Conservation (phyloP, 352 stramenopile species). For the Globisporangium perplexum region DNA sequence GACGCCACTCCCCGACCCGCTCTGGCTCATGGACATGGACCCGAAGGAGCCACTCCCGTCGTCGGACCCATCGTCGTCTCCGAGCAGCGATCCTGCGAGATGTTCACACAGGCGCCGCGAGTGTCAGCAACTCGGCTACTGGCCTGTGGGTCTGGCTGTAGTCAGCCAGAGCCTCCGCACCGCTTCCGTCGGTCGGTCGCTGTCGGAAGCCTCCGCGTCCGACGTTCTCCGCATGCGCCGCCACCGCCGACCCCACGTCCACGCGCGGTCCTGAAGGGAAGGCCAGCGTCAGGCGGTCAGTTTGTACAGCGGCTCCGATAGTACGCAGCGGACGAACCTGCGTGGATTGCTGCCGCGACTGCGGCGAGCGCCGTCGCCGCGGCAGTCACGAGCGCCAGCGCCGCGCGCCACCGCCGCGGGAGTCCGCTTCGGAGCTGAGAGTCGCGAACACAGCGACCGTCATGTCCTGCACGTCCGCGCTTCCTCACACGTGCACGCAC, state of each 20-base stretch:
- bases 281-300: no score
- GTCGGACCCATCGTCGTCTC: not conserved
- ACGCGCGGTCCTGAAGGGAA: not conserved
- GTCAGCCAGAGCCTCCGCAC: not conserved
- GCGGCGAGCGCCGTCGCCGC: slow-evolving; percentile 9
- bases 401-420: slow-evolving; percentile 6
- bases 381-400: not conserved
- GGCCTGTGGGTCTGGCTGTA: no score
- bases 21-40: slow-evolving; percentile 2
- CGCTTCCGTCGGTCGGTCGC: slow-evolving; percentile 7
- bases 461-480: no score
- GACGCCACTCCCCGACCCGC: not conserved
- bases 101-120: not conserved
- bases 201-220: not conserved
- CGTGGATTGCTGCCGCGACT: slow-evolving; percentile 3
- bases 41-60: not conserved
- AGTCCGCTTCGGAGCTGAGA: slow-evolving; percentile 3
- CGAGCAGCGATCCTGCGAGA: slow-evolving; percentile 7
- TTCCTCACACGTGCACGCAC: not conserved
- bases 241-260: not conserved
- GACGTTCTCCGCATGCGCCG: not conserved
- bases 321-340: not conserved
- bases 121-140: no score
- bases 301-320: not conserved
- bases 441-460: not conserved